Percentiles rank a stretch among this genome's conserved stretches.
Conservation (phyloP, 371 early-diverging fungal species). For the Catenaria anguillulae region DNA sequence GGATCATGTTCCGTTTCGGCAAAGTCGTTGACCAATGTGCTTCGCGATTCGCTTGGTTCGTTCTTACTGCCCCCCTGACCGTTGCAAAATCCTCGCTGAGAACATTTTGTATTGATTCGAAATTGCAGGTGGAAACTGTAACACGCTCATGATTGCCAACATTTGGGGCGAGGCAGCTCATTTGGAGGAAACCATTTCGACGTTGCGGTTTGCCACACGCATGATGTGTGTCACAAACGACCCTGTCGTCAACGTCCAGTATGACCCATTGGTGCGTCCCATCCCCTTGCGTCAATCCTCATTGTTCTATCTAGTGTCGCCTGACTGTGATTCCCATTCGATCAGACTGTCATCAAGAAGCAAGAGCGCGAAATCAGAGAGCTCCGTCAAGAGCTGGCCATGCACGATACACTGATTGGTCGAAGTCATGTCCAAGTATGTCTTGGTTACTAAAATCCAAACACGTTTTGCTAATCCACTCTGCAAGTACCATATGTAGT, state of each 20-base stretch:
- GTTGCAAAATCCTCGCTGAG: no score
- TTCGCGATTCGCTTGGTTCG: conserved; percentile 36
- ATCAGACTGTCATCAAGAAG: conserved; percentile 29
- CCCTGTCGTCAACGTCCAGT: conserved; percentile 33
- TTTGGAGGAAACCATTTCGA: conserved; percentile 48
- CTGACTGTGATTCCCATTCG: no score
- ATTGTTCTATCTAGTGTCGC: no score
- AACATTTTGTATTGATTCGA: no score
- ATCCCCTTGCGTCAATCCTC: no score
- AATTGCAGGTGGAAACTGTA: conserved; percentile 38
- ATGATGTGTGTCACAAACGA: conserved; percentile 38
- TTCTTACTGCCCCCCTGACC: no score
- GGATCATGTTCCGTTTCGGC: conserved; percentile 49
- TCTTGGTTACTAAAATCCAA: no score
- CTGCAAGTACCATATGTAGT: conserved; percentile 9
- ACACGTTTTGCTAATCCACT: no score
- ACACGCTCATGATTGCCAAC: conserved; percentile 47
- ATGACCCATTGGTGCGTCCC: conserved; percentile 25
- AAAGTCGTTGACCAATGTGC: conserved; percentile 47
- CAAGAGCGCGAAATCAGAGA: conserved; percentile 35
- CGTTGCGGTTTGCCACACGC: conserved; percentile 38
- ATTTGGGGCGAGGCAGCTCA: conserved; percentile 31
- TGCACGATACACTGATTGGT: conserved; percentile 32
- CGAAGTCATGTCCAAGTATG: conserved; percentile 24
- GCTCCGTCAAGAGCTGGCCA: conserved; percentile 35